These are phyloP conservation scores for Echium plantagineum DNA, from an alignment of 257 asterid species.

Conservation along the genomic window DNA sequence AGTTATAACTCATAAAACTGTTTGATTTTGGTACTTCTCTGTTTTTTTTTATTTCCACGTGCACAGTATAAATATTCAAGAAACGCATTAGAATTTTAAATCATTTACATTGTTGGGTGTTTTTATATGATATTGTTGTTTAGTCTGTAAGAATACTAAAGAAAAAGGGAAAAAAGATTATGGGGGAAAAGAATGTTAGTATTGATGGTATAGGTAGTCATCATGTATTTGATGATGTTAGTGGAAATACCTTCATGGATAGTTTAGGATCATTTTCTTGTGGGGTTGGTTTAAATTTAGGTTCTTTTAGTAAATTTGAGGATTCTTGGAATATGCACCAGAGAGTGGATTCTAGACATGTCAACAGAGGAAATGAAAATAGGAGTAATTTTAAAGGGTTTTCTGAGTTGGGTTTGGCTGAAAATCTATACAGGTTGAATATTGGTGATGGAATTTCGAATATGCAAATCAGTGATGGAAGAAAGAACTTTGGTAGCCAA, in stretches of 20 bases:
- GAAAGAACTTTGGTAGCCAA: conserved; percentile 8
- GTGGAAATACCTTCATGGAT: conserved; percentile 7
- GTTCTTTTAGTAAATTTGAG: conserved; percentile 11
- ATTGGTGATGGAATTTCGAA: conserved; percentile 12
- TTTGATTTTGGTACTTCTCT: too few species aligned
- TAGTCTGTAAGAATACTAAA: conserved; percentile 11
- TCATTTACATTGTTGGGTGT: not conserved
- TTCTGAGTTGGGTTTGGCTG: conserved; percentile 18
- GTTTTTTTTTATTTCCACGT: not conserved
- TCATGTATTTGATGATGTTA: conserved; percentile 4
- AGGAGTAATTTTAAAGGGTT: conserved; percentile 7
- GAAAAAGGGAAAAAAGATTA: conserved; percentile 11
- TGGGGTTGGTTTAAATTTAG: conserved; percentile 13
- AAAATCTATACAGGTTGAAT: conserved; percentile 15
- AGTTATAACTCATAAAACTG: too few species aligned
- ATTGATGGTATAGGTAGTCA: not conserved
- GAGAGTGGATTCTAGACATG: conserved; percentile 8
- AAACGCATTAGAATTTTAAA: not conserved
- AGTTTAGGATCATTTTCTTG: conserved; percentile 15
- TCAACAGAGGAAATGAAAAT: conserved; percentile 6
- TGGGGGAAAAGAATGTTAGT: conserved; percentile 15
- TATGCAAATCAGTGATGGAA: conserved; percentile 17
- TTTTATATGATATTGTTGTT: conserved; percentile 1
- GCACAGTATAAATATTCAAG: not conserved
- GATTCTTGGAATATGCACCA: conserved; percentile 5